These are phyloP conservation scores for Sophora flavescens DNA, from an alignment of 306 rosid species.

Conservation along the genomic window DNA sequence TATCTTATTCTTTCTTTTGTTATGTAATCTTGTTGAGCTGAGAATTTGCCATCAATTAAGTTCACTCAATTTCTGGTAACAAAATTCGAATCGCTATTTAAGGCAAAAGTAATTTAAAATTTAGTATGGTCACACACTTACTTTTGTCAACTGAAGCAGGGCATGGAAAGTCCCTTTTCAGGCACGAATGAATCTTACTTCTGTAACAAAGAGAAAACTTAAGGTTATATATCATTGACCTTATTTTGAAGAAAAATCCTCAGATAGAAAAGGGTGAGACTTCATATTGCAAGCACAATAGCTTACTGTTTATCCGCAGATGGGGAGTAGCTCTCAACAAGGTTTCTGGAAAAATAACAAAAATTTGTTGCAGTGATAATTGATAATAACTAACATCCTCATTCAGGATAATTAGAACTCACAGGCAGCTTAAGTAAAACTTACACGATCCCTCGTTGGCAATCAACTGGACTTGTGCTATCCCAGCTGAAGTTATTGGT, in stretches of 20 bases:
- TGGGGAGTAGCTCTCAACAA: conserved; percentile 83
- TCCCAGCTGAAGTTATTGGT: conserved; percentile 84
- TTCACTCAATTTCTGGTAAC: conserved; percentile 7
- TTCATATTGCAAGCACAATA: conserved; percentile 38
- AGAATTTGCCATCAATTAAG: conserved; percentile 2
- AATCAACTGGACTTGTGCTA: conserved; percentile 70
- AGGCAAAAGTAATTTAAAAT: conserved; percentile 26
- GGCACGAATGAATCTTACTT: conserved; percentile 63
- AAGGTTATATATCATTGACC: conserved; percentile 40
- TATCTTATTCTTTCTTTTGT: not conserved
- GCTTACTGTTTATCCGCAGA: conserved; percentile 65
- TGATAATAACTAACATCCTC: conserved; percentile 28
- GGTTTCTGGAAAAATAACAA: conserved; percentile 70
- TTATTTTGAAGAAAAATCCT: conserved; percentile 28
- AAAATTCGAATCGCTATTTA: not conserved
- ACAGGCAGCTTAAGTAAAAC: conserved; percentile 47
- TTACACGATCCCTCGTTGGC: conserved; percentile 81
- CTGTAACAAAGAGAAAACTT: conserved; percentile 49
- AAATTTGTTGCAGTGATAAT: conserved; percentile 33
- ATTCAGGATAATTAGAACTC: not conserved
- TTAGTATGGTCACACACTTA: conserved; percentile 46
- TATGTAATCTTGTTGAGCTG: conserved; percentile 23
- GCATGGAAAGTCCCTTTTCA: conserved; percentile 81
- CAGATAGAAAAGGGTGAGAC: conserved; percentile 16
- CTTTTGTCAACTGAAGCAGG: conserved; percentile 47